phyloP scores from a whole-genome alignment of 768 basidiomycete genomes.

The Macrocybe gigantea region DNA sequence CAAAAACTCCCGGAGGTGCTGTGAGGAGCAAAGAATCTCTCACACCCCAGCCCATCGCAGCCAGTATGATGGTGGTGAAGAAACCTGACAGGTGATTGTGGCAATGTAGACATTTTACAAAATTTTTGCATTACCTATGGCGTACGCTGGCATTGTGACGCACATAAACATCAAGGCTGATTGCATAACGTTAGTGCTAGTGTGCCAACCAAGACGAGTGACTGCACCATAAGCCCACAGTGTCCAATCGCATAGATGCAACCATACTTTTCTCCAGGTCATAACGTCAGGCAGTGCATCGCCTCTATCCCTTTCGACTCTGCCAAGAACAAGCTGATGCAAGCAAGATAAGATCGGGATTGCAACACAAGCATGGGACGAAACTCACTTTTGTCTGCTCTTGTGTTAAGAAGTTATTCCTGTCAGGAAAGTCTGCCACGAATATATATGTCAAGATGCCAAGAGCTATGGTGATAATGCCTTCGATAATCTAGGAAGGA shows the following conservation, averaged over 20 bases:
- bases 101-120: not conserved
- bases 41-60: constrained; percentile 43
- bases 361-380: too few species aligned
- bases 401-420: constrained; percentile 36
- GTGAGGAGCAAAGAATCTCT: constrained; percentile 37
- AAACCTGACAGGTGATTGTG: constrained; percentile 19
- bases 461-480: constrained; percentile 37
- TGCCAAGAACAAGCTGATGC: constrained; percentile 26
- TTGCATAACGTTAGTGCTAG: not conserved
- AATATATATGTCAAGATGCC: constrained; percentile 39
- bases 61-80: constrained; percentile 41
- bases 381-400: constrained; percentile 25
- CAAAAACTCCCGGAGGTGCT: constrained; percentile 42
- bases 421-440: constrained; percentile 42
- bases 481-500: constrained; percentile 38
- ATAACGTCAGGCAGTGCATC: constrained; percentile 41
- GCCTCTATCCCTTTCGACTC: constrained; percentile 44
- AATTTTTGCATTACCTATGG: constrained; percentile 31
- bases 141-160: constrained; percentile 41
- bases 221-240: constrained; percentile 38
- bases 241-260: constrained; percentile 40
- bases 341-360: too few species aligned
- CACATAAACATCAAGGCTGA: constrained; percentile 45
- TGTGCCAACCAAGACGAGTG: not conserved
- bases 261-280: constrained; percentile 26